Conservation (phyloP, 176 grass and related monocot species). For the Poa annua region DNA sequence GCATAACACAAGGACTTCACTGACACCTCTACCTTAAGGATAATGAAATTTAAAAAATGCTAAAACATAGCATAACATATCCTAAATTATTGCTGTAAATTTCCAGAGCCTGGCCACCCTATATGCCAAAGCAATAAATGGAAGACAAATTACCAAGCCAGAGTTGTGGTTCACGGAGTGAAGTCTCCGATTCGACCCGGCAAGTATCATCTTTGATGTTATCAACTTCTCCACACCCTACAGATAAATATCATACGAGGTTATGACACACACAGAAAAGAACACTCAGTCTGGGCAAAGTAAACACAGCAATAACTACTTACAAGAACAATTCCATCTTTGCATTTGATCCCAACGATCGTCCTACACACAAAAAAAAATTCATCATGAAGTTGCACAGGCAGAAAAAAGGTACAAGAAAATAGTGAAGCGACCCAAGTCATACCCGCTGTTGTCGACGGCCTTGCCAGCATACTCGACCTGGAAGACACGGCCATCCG, state of each 20-base stretch:
- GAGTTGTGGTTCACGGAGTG: slow-evolving; percentile 72
- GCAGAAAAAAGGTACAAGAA: background rate
- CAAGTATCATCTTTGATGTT: slow-evolving; percentile 78
- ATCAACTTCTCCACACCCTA: slow-evolving; percentile 87
- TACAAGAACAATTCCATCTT: slow-evolving; percentile 84
- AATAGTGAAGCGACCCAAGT: background rate
- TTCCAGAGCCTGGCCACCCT: background rate
- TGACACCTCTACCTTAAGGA: background rate
- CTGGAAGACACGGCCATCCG: slow-evolving; percentile 82
- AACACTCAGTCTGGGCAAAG: background rate
- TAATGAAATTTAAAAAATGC: background rate
- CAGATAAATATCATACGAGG: slow-evolving; percentile 31
- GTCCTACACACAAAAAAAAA: too few species aligned
- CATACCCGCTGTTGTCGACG: slow-evolving; percentile 84
- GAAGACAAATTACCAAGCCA: slow-evolving; percentile 60
- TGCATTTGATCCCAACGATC: slow-evolving; percentile 86
- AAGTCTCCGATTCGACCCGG: slow-evolving; percentile 72
- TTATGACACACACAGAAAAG: slow-evolving; percentile 14
- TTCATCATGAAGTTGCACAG: slow-evolving; percentile 4
- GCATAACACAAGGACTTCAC: background rate
- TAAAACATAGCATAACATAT: background rate
- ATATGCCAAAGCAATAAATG: background rate
- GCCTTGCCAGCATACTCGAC: slow-evolving; percentile 88
- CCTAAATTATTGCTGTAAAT: background rate
- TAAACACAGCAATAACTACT: slow-evolving; percentile 25